phyloP scores from a whole-genome alignment of 352 stramenopile species.

The Pythium apleroticum region DNA sequence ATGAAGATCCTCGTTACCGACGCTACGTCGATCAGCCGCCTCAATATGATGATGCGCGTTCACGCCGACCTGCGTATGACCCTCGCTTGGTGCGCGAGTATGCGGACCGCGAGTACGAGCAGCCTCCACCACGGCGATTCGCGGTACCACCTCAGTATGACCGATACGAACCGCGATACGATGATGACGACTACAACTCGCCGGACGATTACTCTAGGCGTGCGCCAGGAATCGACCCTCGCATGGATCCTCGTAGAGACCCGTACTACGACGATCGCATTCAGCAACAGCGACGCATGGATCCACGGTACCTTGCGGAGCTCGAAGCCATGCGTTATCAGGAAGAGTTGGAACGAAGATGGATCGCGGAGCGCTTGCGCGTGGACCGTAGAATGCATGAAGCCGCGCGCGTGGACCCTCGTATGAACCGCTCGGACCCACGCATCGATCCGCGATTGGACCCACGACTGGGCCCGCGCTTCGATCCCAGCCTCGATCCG shows the following conservation, averaged over 20 bases:
- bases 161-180: neutral
- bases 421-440: neutral
- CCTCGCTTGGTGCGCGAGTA: neutral
- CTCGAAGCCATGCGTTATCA: neutral
- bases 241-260: neutral
- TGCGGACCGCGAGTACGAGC: neutral
- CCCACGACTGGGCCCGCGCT: neutral
- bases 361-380: neutral
- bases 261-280: neutral
- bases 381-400: conserved; percentile 3
- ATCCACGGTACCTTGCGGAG: neutral
- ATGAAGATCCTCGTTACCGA: neutral
- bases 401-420: neutral
- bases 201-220: neutral
- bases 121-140: neutral
- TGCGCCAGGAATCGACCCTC: neutral
- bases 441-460: neutral
- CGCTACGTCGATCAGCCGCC: neutral
- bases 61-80: neutral
- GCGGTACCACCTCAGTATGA: neutral
- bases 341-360: neutral
- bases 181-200: neutral
- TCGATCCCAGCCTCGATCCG: neutral
- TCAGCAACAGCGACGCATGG: neutral
- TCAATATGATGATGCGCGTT: conserved; percentile 6